These are phyloP conservation scores for Fusarium mexicanum DNA, from an alignment of 2,329 filamentous ascomycete species.

Conservation along the genomic window DNA sequence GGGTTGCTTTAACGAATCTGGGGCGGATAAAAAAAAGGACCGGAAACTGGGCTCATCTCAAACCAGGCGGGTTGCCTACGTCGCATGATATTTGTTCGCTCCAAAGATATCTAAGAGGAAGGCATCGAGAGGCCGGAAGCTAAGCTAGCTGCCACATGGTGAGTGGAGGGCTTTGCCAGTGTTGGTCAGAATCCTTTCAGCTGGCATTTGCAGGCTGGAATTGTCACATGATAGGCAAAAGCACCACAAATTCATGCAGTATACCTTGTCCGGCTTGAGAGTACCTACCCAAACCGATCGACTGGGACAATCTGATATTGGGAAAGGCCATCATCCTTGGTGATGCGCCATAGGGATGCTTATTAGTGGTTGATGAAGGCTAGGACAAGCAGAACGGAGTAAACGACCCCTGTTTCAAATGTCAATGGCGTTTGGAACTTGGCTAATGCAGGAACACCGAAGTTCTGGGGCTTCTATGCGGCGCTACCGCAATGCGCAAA, in stretches of 20 bases:
- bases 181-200: slow-evolving; percentile 5
- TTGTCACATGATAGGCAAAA: slow-evolving; percentile 34
- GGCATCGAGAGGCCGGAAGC: not conserved
- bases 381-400: slow-evolving; percentile 26
- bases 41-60: slow-evolving; percentile 10
- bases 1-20: slow-evolving; percentile 28
- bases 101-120: slow-evolving; percentile 6
- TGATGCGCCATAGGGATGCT: slow-evolving; percentile 21
- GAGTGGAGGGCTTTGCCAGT: slow-evolving; percentile 22
- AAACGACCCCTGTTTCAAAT: slow-evolving; percentile 44
- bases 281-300: not conserved
- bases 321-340: not conserved
- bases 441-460: slow-evolving; percentile 46
- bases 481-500: slow-evolving; percentile 35
- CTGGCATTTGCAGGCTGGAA: not conserved
- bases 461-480: slow-evolving; percentile 39
- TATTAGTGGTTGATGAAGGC: slow-evolving; percentile 21
- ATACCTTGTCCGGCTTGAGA: slow-evolving; percentile 8
- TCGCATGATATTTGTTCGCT: slow-evolving; percentile 12
- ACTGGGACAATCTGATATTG: slow-evolving; percentile 4
- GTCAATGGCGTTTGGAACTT: slow-evolving; percentile 37
- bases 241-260: slow-evolving; percentile 11
- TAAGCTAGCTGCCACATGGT: slow-evolving; percentile 24
- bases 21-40: slow-evolving; percentile 11
- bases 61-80: slow-evolving; percentile 2